Percentiles rank a stretch among this genome's conserved stretches.
Evolutionary conservation across 1,284 basidiomycete species (phyloP).

Genomic region (Ustilago loliicola): DNA sequence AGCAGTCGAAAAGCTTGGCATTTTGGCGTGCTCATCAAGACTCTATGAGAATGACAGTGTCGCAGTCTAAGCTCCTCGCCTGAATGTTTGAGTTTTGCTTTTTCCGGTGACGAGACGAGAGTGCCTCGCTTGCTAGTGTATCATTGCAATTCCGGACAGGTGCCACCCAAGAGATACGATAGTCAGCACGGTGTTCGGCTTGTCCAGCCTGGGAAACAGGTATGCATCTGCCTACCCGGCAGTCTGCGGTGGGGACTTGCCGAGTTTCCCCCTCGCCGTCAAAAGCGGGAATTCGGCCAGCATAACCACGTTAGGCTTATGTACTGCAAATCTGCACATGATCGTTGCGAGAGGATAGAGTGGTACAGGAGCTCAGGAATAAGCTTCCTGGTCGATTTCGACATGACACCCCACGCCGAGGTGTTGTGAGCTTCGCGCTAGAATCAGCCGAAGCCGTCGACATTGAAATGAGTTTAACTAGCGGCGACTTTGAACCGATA

Average conservation of each 20-base stretch:
- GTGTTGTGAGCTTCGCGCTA: not conserved
- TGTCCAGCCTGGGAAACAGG: not conserved
- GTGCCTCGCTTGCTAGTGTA: no score
- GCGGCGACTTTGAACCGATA: conserved; percentile 1
- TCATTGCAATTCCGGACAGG: no score
- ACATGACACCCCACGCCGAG: not conserved
- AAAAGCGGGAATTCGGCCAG: not conserved
- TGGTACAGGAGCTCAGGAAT: not conserved
- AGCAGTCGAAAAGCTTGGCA: conserved; percentile 28
- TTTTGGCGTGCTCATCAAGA: not conserved
- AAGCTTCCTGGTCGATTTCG: not conserved
- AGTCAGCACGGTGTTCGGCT: conserved; percentile 4
- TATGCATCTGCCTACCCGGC: not conserved
- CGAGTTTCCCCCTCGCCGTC: conserved; percentile 1
- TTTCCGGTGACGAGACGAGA: not conserved
- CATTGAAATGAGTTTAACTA: not conserved
- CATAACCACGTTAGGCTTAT: not conserved
- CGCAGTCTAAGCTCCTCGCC: not conserved
- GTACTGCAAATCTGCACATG: not conserved
- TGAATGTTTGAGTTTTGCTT: not conserved
- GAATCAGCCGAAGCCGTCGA: not conserved
- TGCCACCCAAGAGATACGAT: not conserved
- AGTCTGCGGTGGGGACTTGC: not conserved
- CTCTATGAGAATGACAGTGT: not conserved
- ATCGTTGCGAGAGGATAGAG: not conserved